Evolutionary conservation across 192 early-diverging fungal genomes (phyloP).

Genomic region (Funneliformis geosporum): DNA sequence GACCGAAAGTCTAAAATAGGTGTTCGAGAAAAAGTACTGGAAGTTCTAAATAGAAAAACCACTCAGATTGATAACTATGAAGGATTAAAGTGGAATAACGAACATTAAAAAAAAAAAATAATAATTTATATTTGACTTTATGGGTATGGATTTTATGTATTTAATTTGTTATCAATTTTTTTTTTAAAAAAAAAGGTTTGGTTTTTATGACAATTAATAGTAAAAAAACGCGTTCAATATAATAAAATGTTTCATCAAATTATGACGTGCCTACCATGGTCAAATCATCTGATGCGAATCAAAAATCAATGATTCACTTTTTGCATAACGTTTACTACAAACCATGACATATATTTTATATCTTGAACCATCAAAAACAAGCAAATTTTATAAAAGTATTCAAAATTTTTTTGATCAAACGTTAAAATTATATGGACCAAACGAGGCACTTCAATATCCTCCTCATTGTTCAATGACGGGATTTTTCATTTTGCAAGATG

Average conservation of each 20-base stretch:
- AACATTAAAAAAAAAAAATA: neutral
- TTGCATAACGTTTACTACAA: too few species aligned
- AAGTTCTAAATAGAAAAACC: conserved; percentile 60
- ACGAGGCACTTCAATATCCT: conserved; percentile 12
- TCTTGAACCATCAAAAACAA: neutral
- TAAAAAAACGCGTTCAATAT: too few species aligned
- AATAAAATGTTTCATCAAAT: too few species aligned
- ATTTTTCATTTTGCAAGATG: conserved; percentile 4
- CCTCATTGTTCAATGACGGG: conserved; percentile 20
- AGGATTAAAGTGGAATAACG: conserved; percentile 44
- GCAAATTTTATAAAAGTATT: conserved; percentile 7
- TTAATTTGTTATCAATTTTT: too few species aligned
- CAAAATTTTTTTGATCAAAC: neutral
- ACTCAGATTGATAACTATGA: conserved; percentile 32
- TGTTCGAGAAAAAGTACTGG: conserved; percentile 63
- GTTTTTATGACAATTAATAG: too few species aligned
- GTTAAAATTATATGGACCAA: neutral
- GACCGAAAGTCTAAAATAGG: conserved; percentile 68
- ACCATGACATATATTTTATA: conserved; percentile 46
- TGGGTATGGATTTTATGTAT: too few species aligned
- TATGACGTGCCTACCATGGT: too few species aligned
- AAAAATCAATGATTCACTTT: too few species aligned
- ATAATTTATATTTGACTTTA: neutral
- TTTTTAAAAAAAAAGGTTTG: too few species aligned
- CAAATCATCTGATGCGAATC: too few species aligned